These are phyloP conservation scores for Trichoderma orchidacearum DNA, from an alignment of 495 filamentous ascomycete species.

Conservation along the genomic window DNA sequence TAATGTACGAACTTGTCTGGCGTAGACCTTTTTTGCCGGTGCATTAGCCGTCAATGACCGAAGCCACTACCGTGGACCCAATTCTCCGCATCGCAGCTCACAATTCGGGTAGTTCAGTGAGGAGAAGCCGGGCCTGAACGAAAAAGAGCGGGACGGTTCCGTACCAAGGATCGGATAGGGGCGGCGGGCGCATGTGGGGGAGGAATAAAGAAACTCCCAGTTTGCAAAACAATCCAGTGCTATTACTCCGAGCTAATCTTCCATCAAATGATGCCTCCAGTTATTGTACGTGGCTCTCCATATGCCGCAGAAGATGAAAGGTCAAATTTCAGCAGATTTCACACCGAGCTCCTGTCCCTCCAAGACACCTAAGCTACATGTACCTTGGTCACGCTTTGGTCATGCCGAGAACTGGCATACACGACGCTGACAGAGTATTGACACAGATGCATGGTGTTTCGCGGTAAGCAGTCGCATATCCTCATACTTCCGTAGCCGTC, in stretches of 20 bases:
- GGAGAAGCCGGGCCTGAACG: background rate
- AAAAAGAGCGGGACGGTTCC: background rate
- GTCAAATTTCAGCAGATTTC: no score
- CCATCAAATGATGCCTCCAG: no score
- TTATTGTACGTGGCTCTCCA: no score
- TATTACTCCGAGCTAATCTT: no score
- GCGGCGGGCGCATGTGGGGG: background rate
- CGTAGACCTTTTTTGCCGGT: background rate
- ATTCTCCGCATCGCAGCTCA: background rate
- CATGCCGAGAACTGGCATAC: background rate
- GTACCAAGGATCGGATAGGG: background rate
- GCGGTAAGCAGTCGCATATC: no score
- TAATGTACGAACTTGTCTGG: background rate
- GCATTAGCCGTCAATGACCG: conserved; percentile 12
- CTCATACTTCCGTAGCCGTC: background rate
- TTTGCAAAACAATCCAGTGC: no score
- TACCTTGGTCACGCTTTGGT: background rate
- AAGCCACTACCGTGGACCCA: conserved; percentile 11
- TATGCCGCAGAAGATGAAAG: no score
- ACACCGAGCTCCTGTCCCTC: no score
- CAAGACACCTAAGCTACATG: background rate
- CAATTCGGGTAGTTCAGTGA: background rate
- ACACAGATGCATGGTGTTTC: background rate
- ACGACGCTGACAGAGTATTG: background rate
- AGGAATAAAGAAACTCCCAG: no score